Evolutionary conservation across 441 rosid genomes (phyloP), one percentile per base, ranked within the genome.

Genomic region (Adansonia gregorii): DNA sequence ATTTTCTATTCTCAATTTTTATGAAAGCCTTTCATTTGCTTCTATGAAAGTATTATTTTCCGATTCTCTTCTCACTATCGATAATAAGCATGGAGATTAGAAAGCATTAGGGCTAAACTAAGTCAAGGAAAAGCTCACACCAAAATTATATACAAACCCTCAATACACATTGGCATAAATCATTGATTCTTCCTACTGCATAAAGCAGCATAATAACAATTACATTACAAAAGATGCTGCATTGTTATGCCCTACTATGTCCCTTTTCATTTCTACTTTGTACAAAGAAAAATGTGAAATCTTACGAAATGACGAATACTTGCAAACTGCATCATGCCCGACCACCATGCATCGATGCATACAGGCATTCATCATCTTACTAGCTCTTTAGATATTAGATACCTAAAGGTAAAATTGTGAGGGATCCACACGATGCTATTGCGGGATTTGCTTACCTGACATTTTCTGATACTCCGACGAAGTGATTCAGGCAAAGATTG

Each of bases 351-450:
- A 48, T 41, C 14, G 52, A 70, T 12, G 41, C 31, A 20, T 27
- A 10, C 46, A 11, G 67, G 49, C 68, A 52, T 24, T 24, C 27
- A 73, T 93, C 86, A 93, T 84, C 85, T 90, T 31, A 86, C 91
- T 72, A 93, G 78, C 81, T 91, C 97, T 83, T 89, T 95, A 46
- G 93, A 83, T 83, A 95, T 90, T 75, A 95, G 87, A 88, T 90
- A 95, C 75, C 99, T 89, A 59, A 94, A 94, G 65, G 84, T 81
- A 81, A 95, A 92, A 79, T 89, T 92, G 86, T 93, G 94, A 3
- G 98, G 92, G 66, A 86, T 85, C 97, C 98, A 93, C 51, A 90
- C 92, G 4, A 95, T 89, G 83, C 58, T 76, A 86, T 90, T 93
- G 39, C 88, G 88, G 39, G 88, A 78, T 84, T 89, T 95, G 76